These are phyloP conservation scores for Saccharomycopsis crataegensis DNA, from an alignment of 1,139 yeast species.

Conservation along the genomic window DNA sequence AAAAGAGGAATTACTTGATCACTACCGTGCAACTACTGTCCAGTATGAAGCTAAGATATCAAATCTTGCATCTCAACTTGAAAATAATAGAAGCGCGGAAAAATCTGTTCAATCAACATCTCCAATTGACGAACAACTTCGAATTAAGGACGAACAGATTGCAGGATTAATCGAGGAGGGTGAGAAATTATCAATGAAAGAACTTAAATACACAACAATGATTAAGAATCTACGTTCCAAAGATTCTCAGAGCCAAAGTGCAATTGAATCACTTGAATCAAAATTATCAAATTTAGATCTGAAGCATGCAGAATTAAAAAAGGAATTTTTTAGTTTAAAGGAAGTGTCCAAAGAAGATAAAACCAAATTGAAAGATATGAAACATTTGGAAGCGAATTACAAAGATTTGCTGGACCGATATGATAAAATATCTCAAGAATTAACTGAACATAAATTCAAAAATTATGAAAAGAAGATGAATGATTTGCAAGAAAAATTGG, in stretches of 20 bases:
- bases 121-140: slow-evolving; percentile 26
- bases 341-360: slow-evolving; percentile 26
- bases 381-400: slow-evolving; percentile 14
- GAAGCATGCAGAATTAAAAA: slow-evolving; percentile 23
- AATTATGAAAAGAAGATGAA: slow-evolving; percentile 37
- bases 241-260: slow-evolving; percentile 38
- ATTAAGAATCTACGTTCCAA: slow-evolving; percentile 54
- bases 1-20: background rate
- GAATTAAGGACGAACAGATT: slow-evolving; percentile 49
- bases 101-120: too few relatives aligned
- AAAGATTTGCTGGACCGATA: slow-evolving; percentile 24
- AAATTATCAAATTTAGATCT: slow-evolving; percentile 32
- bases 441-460: slow-evolving; percentile 25
- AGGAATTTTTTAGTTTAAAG: slow-evolving; percentile 19
- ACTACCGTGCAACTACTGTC: background rate
- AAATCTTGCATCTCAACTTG: background rate
- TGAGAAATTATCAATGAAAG: slow-evolving; percentile 65
- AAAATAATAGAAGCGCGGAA: background rate
- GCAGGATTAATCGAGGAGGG: slow-evolving; percentile 71
- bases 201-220: slow-evolving; percentile 58
- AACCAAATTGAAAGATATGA: slow-evolving; percentile 26
- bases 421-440: slow-evolving; percentile 10
- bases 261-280: slow-evolving; percentile 23
- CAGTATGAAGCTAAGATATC: background rate
- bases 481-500: slow-evolving; percentile 32